These are phyloP conservation scores for Teratosphaeria nubilosa DNA, from an alignment of 2,329 filamentous ascomycete species.

Conservation along the genomic window DNA sequence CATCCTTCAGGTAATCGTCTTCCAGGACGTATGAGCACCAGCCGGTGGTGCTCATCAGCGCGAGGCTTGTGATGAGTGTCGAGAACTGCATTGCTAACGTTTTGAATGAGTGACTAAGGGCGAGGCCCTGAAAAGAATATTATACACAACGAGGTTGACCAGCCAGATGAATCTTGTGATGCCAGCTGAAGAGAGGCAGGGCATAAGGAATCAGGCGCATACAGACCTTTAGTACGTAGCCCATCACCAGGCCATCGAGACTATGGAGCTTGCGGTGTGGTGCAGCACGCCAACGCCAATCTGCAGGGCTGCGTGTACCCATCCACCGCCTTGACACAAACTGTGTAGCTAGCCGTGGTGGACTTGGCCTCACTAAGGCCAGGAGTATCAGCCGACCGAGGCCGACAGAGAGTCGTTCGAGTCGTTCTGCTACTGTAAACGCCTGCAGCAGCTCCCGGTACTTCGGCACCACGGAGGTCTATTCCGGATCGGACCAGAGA, in stretches of 20 bases:
- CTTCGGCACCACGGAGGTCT: not conserved
- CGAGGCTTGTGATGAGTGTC: constrained; percentile 4
- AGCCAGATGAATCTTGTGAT: not conserved
- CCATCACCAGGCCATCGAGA: not conserved
- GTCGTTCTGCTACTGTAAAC: not conserved
- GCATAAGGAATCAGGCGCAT: not conserved
- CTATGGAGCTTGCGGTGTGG: not conserved
- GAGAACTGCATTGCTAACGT: constrained; percentile 3
- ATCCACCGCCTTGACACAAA: not conserved
- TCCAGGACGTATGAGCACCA: constrained; percentile 28
- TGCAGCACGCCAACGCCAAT: constrained; percentile 1
- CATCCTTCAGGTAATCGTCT: constrained; percentile 37
- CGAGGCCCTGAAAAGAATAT: not conserved
- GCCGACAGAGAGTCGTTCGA: not conserved
- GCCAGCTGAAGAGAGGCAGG: not conserved
- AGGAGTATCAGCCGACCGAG: constrained; percentile 4
- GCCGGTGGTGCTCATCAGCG: constrained; percentile 15
- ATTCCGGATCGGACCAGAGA: not conserved
- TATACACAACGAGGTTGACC: not conserved
- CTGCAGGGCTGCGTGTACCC: not conserved
- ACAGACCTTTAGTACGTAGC: not conserved
- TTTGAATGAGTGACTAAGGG: constrained; percentile 8
- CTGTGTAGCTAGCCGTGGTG: not conserved
- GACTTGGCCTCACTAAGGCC: not conserved
- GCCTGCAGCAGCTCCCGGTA: not conserved